These are phyloP conservation scores for Patellifolia procumbens DNA, from an alignment of 179 eudicot species.

Conservation along the genomic window DNA sequence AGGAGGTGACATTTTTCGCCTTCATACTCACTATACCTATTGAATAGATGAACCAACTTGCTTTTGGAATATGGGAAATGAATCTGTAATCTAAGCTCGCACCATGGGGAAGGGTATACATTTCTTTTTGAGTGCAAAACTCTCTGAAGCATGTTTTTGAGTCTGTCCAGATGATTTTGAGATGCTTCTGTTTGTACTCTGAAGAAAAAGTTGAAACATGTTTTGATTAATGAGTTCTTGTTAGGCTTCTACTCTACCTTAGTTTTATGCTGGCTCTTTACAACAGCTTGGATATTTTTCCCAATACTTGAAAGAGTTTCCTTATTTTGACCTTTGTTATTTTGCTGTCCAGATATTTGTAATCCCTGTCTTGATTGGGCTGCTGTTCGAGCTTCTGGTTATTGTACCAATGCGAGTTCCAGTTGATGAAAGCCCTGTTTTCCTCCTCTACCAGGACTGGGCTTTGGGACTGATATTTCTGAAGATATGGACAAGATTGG, in stretches of 20 bases:
- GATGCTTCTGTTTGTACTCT: background rate
- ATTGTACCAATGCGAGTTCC: conserved; percentile 99
- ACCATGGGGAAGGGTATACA: too few relatives aligned
- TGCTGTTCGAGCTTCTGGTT: conserved; percentile 90
- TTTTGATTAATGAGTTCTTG: background rate
- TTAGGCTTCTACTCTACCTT: background rate
- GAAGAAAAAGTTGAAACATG: background rate
- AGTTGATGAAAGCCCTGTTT: conserved; percentile 93
- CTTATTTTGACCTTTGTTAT: conserved; percentile 15
- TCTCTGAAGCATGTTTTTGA: too few relatives aligned
- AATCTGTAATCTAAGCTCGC: too few relatives aligned
- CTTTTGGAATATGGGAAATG: background rate
- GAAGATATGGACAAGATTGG: conserved; percentile 98
- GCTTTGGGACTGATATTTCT: conserved; percentile 91
- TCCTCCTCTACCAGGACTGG: conserved; percentile 98
- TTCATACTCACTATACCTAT: background rate
- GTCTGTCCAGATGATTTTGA: background rate
- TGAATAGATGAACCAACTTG: background rate
- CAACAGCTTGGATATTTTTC: background rate
- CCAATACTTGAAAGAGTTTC: background rate
- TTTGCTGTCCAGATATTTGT: conserved; percentile 68
- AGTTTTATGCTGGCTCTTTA: background rate
- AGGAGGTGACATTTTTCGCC: background rate
- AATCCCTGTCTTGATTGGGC: conserved; percentile 88
- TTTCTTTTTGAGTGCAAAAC: too few relatives aligned